Percentiles rank a stretch among this genome's conserved stretches.
Evolutionary conservation across 1,139 yeast species (phyloP).

Genomic region (Yamadazyma buinensis): DNA sequence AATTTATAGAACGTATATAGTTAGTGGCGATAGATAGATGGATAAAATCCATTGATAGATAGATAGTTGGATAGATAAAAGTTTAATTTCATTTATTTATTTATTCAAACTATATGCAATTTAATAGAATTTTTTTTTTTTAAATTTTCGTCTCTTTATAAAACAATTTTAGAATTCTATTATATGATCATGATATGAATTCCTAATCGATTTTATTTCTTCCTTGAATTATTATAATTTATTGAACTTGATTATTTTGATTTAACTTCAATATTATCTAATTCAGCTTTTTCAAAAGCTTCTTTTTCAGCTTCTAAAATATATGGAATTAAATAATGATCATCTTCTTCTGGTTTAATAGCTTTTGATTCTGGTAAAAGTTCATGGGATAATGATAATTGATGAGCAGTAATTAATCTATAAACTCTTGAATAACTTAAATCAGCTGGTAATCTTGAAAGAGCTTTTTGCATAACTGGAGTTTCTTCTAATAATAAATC

Average conservation of each 20-base stretch:
- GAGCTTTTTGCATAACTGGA: slow-evolving; percentile 82
- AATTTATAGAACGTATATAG: slow-evolving; percentile 4
- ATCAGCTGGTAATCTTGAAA: slow-evolving; percentile 78
- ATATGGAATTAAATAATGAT: slow-evolving; percentile 81
- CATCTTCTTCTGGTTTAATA: slow-evolving; percentile 78
- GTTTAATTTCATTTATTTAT: too few relatives aligned
- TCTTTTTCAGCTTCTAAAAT: slow-evolving; percentile 93
- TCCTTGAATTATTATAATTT: too few relatives aligned
- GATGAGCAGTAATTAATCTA: slow-evolving; percentile 91
- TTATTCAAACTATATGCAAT: slow-evolving; percentile 9
- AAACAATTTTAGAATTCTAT: too few relatives aligned
- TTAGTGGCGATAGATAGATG: too few relatives aligned
- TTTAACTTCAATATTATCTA: slow-evolving; percentile 66
- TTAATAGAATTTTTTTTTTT: slow-evolving; percentile 4
- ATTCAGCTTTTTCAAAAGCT: slow-evolving; percentile 78
- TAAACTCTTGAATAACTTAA: slow-evolving; percentile 87
- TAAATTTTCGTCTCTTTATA: too few relatives aligned
- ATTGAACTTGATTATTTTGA: too few relatives aligned
- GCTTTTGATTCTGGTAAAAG: slow-evolving; percentile 79
- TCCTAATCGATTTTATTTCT: too few relatives aligned
- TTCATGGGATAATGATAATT: slow-evolving; percentile 79
- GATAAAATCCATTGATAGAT: too few relatives aligned
- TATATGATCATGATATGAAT: too few relatives aligned
- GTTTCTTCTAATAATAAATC: slow-evolving; percentile 87
- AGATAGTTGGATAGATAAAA: too few relatives aligned